phyloP scores from a whole-genome alignment of 305 asterid species.

The Rubia occidens region DNA sequence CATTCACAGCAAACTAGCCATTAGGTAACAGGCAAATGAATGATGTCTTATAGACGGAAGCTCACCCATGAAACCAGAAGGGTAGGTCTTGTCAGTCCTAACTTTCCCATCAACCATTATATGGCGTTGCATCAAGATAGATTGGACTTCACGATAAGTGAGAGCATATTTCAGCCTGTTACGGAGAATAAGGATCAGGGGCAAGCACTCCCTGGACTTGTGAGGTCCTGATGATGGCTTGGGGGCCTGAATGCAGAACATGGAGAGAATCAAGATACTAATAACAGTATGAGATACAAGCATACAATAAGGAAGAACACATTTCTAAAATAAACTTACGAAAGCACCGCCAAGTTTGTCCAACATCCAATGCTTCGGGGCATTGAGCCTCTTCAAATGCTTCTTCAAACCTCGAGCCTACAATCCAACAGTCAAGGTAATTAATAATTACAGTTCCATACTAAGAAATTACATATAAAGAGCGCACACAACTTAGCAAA shows the following conservation, averaged over 20 bases:
- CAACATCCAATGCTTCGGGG: slow-evolving; percentile 72
- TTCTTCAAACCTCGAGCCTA: slow-evolving; percentile 72
- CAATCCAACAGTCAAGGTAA: not conserved
- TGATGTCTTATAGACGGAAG: not conserved
- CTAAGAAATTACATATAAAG: not conserved
- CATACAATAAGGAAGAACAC: not conserved
- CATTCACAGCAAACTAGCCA: not conserved
- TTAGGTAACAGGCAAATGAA: not conserved
- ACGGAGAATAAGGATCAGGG: slow-evolving; percentile 54
- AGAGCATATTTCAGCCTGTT: slow-evolving; percentile 65
- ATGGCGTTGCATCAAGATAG: slow-evolving; percentile 63
- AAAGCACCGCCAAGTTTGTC: slow-evolving; percentile 71
- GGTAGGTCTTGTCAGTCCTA: slow-evolving; percentile 64
- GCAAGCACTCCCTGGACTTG: slow-evolving; percentile 66
- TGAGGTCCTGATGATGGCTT: slow-evolving; percentile 75
- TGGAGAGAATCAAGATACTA: not conserved
- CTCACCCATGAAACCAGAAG: slow-evolving; percentile 68
- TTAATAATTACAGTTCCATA: not conserved
- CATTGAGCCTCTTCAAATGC: slow-evolving; percentile 70
- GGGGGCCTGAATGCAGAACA: slow-evolving; percentile 38
- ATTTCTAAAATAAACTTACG: slow-evolving; percentile 28
- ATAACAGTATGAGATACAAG: not conserved
- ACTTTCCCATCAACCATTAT: slow-evolving; percentile 58
- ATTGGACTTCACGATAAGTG: slow-evolving; percentile 50
- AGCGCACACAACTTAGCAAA: not conserved